These are phyloP conservation scores for Rhizopogon sp. DNA, from an alignment of 768 basidiomycete species.

Conservation along the genomic window DNA sequence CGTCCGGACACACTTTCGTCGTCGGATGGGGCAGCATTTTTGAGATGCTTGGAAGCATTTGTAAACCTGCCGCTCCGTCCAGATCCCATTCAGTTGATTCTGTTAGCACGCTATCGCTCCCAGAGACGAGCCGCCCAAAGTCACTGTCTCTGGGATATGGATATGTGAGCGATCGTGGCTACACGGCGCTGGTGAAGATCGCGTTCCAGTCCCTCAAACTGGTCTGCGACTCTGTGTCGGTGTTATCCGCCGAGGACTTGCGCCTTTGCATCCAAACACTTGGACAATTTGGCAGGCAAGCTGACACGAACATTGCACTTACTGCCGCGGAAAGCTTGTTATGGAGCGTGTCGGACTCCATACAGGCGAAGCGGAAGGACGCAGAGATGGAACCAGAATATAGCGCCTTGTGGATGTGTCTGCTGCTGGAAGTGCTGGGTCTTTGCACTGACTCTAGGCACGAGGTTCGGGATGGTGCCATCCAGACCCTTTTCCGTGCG, in stretches of 20 bases:
- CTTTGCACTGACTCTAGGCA: constrained; percentile 78
- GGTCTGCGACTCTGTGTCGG: constrained; percentile 88
- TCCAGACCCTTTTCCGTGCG: constrained; percentile 91
- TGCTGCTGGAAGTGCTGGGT: constrained; percentile 77
- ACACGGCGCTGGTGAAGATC: constrained; percentile 77
- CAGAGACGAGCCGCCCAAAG: constrained; percentile 31
- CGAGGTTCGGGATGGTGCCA: constrained; percentile 90
- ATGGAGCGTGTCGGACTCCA: constrained; percentile 95
- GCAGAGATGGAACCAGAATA: constrained; percentile 62
- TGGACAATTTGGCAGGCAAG: constrained; percentile 86
- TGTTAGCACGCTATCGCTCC: constrained; percentile 35
- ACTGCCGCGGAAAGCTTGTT: constrained; percentile 90
- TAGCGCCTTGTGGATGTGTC: constrained; percentile 90
- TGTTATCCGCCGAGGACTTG: constrained; percentile 75
- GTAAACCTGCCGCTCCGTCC: constrained; percentile 44
- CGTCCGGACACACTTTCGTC: constrained; percentile 86
- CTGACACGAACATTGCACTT: constrained; percentile 93
- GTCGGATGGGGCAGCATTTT: constrained; percentile 95
- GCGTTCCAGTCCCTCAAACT: constrained; percentile 92
- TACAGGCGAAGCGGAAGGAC: constrained; percentile 77
- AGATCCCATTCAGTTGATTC: constrained; percentile 38
- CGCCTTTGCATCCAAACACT: constrained; percentile 87
- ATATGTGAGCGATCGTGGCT: constrained; percentile 61
- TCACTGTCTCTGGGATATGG: constrained; percentile 51
- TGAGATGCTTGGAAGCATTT: constrained; percentile 86